phyloP scores from a whole-genome alignment of 179 eudicot species.

The Silene coronaria region DNA sequence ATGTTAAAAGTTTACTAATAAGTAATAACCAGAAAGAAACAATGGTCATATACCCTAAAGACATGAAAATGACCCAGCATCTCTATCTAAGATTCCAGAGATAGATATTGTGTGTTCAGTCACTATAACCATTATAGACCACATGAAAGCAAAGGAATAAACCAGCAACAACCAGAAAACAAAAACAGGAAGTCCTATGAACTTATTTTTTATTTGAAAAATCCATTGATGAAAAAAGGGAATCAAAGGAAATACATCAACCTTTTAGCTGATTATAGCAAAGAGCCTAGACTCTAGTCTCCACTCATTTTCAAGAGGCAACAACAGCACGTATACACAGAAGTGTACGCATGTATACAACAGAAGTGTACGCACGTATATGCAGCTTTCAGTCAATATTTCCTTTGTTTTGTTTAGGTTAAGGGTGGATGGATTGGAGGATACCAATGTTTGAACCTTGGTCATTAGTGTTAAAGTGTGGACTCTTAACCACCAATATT shows the following conservation, averaged over 20 bases:
- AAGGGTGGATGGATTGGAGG: too few relatives aligned
- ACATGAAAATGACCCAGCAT: constrained; percentile 5
- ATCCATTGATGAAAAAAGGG: neutral
- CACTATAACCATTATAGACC: constrained; percentile 7
- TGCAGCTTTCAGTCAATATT: neutral
- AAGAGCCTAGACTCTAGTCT: neutral
- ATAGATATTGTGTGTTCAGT: constrained; percentile 7
- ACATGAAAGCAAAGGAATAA: constrained; percentile 11
- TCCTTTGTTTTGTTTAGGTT: too few relatives aligned
- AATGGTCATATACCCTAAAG: neutral
- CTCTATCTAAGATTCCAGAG: constrained; percentile 12
- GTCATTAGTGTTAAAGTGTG: too few relatives aligned
- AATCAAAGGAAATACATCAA: constrained; percentile 3
- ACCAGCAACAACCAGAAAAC: neutral
- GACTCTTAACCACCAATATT: too few relatives aligned
- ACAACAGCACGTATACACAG: neutral
- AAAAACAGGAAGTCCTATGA: neutral
- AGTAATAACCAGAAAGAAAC: neutral
- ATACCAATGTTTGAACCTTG: too few relatives aligned
- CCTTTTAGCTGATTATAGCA: constrained; percentile 1
- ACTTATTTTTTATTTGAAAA: neutral
- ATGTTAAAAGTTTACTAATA: neutral
- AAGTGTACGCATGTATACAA: neutral
- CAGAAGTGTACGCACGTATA: neutral
- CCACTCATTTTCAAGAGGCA: constrained; percentile 4